These are phyloP conservation scores for Cercospora sp. DNA, from an alignment of 2,329 filamentous ascomycete genomes.

Conservation along the genomic window DNA sequence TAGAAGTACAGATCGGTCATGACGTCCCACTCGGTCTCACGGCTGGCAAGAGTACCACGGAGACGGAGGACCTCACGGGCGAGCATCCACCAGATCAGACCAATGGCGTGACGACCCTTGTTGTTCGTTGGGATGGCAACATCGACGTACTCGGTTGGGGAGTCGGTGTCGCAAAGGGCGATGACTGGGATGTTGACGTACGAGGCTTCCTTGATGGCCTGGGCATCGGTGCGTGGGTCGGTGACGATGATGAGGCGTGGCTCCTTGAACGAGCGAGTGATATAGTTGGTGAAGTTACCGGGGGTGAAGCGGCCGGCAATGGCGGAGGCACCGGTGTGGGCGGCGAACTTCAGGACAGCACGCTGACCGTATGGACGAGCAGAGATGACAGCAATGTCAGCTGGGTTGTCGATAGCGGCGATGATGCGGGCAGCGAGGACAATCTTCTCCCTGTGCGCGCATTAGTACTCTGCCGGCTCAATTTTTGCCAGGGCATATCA, in stretches of 20 bases:
- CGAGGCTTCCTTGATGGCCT: slow-evolving; percentile 99
- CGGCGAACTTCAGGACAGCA: slow-evolving; percentile 98
- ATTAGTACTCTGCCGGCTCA: background rate
- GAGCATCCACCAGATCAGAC: slow-evolving; percentile 98
- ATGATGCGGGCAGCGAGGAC: slow-evolving; percentile 98
- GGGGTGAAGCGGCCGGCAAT: slow-evolving; percentile 99
- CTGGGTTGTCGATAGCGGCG: slow-evolving; percentile 97
- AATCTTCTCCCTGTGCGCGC: slow-evolving; percentile 85
- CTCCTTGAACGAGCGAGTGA: slow-evolving; percentile 99
- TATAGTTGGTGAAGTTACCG: slow-evolving; percentile 99
- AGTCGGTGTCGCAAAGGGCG: slow-evolving; percentile 98
- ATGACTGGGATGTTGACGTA: slow-evolving; percentile 99
- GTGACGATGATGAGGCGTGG: slow-evolving; percentile 99
- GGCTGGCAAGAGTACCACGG: slow-evolving; percentile 91
- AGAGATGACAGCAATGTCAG: slow-evolving; percentile 98
- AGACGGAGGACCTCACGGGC: slow-evolving; percentile 99
- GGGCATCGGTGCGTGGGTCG: slow-evolving; percentile 98
- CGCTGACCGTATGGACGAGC: slow-evolving; percentile 99
- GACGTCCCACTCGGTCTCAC: slow-evolving; percentile 97
- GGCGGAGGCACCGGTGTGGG: slow-evolving; percentile 95
- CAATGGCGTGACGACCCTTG: slow-evolving; percentile 99
- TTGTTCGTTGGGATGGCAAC: slow-evolving; percentile 99
- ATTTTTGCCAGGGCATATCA: background rate
- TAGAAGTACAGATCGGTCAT: slow-evolving; percentile 99
- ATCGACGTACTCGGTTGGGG: slow-evolving; percentile 98